Base-by-base conservation (phyloP, 2,329 filamentous ascomycete species). In the Penicillium sp. region DNA sequence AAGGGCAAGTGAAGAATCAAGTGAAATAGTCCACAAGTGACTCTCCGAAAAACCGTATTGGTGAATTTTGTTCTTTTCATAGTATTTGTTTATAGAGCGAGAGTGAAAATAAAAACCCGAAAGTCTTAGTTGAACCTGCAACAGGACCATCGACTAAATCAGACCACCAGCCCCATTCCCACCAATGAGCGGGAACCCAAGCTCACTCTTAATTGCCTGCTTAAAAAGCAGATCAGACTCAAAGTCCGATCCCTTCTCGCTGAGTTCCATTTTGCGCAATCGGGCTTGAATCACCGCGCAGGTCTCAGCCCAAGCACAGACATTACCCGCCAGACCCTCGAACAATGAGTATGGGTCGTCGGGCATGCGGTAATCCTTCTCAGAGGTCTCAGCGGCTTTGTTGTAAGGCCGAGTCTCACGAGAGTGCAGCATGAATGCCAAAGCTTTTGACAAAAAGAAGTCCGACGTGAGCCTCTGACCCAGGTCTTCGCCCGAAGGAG, bases 231-330 rank as follows among this genome's bases (percentile, higher is more conserved):
- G 33, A 27, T 74, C 70, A 7, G 57, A 27, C 22, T 61, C 46
- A 14, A 64, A 52, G 19, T 49, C 54, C 14, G 47, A 22, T 21
- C 59, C 56, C 19, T 55, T 29, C 14, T 61, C 57, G 21, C 58
- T 57, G 1, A 72, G 24, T 43, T 74, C 68, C 53, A 72, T 70
- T 50, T 74, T 74, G 22, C 70, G 66, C 33, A 78, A 46, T 35
- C 68, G 67, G 6, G 68, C 68, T 49, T 71, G 63, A 44, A 77
- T 66, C 11, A 69, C 63, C 4, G 71, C 68, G 43, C 72, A 77
- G 5, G 74, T 68, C 27, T 78, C 76, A 19, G 74, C 68, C 76
- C 76, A 78, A 5, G 76, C 76, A 56, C 74, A 76, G 2, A 77
- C 46, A 31, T 68, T 75, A 1, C 76, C 76, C 1, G 75, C 64